Evolutionary conservation across 2,329 filamentous ascomycete species (phyloP), one percentile per base, ranked within the genome.

Genomic region (Fusarium graminum): DNA sequence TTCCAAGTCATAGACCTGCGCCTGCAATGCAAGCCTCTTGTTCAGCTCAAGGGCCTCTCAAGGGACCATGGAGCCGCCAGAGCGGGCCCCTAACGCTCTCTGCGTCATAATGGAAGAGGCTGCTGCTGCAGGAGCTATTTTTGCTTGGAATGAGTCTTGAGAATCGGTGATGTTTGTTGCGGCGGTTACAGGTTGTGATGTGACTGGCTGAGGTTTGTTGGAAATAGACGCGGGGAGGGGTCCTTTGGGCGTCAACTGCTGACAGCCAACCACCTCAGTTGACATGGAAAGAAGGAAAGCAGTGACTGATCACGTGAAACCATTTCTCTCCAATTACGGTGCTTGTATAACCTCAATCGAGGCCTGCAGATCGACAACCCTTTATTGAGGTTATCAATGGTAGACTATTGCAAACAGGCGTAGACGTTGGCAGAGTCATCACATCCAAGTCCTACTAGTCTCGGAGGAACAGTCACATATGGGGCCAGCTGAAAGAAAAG

Each of bases 141-240:
- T 68, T 47, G 52, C 45, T 22, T 28, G 28, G 42, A 55, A 28
- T 36, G 39, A 46, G 36, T 50, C 26, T 55, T 63, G 39, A 49
- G 60, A 22, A 22, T 60, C 54, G 36, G 60, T 42, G 25, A 62
- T 56, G 67, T 67, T 69, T 52, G 65, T 46, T 50, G 45, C 65
- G 57, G 70, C 70, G 70, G 68, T 65, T 72, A 71, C 56, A 62
- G 51, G 40, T 57, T 40, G 61, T 55, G 55, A 54, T 32, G 51
- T 72, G 68, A 72, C 52, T 72, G 70, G 70, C 65, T 67, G 57
- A 38, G 41, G 65, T 57, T 36, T 59, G 70, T 52, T 69, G 69
- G 64, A 51, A 25, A 45, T 65, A 63, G 59, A 68, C 65, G 65
- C 60, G 57, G 61, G 32, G 45, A 63, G 40, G 56, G 29, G 29